Base-by-base conservation (phyloP, 2,329 filamentous ascomycete genomes). In the Mariannaea elegans region DNA sequence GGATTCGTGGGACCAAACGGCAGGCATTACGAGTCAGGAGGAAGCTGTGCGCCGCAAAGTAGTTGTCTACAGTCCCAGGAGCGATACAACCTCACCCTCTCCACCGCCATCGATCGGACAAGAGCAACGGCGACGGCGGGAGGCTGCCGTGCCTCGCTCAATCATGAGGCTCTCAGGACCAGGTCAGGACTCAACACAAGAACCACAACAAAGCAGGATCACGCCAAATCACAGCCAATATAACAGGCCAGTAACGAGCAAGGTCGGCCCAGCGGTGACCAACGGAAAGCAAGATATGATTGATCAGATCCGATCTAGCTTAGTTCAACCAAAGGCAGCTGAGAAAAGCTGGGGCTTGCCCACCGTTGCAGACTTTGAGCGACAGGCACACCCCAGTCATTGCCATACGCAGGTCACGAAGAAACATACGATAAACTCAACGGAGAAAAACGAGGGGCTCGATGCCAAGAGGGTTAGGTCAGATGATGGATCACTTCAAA, bases 61-160 rank as follows among this genome's bases (percentile, higher is more conserved):
- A 7, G 61, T 71, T 19, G 71, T 78, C n/a, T 59, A 71, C 36
- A 76, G 74, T 46, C 76, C 75, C 1, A 62, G 62, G 24, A 46
- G 56, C 7, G 56, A 66, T 24, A 45, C 54, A 4, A 16, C 57
- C n/a, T 67, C 66, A 8, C 69, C 69, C 3, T 69, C 62, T 2
- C 62, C 61, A 6, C 70, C 73, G 6, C 72, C 67, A n/a, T 76
- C 76, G 1, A 56, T 78, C 29, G 61, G 71, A 44, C 73, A 79
- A 45, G 77, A 80, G 59, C 74, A 78, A 59, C 62, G 65, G 12
- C 71, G 72, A 19, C 72, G 77, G 24, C 69, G 77, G 31, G 73
- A 71, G 47, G 65, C 66, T 3, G 59, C 39, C 4, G 61, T 64
- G 13, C 71, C 74, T 6, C 73, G 71, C 1, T 74, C 77, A 1